Evolutionary conservation across 257 asterid species (phyloP), one percentile per base, ranked within the genome.

Genomic region (Rhazya stricta): DNA sequence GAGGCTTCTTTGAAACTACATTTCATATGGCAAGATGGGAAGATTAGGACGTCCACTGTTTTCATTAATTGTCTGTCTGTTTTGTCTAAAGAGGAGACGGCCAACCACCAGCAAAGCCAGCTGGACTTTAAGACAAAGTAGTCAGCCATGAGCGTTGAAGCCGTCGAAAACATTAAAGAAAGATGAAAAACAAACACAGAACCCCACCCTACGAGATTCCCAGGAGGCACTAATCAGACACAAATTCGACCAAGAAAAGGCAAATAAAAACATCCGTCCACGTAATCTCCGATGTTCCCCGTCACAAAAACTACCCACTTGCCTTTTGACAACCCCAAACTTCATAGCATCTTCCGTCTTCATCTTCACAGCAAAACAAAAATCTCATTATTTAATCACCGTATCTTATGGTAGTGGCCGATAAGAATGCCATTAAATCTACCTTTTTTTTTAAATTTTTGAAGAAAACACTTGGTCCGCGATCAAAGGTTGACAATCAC

Each of bases 81-180:
- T 19, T 65, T 65, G 70, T 65, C 70, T 9, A 65, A 61, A n/a
- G 10, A 42, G 63, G 79, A 41, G 60, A 79, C 48, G 48, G 71
- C 50, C 75, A 76, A 48, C 79, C 71, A 75, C 65, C 54, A 71
- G 66, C 81, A 76, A 74, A 72, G 77, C 83, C 77, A 79, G 69
- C 83, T 79, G 8, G 54, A 60, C 73, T 63, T 78, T 37, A 9
- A 46, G 72, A 78, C 79, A 81, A 65, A 75, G 67, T 72, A 53
- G 83, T 75, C 81, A 74, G 71, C 80, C 34, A 46, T 67, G 42
- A 53, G 57, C 0, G 19, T 54, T 30, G n/a, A 45, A 54, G 58
- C 23, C 56, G 42, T 41, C 27, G 41, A 36, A 58, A 69, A 45
- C 69, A 32, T 9, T 18, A 43, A 53, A 42, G 56, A 51, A 71